Base-by-base conservation (phyloP, 768 basidiomycete species). In the Pleurotus platypus region DNA sequence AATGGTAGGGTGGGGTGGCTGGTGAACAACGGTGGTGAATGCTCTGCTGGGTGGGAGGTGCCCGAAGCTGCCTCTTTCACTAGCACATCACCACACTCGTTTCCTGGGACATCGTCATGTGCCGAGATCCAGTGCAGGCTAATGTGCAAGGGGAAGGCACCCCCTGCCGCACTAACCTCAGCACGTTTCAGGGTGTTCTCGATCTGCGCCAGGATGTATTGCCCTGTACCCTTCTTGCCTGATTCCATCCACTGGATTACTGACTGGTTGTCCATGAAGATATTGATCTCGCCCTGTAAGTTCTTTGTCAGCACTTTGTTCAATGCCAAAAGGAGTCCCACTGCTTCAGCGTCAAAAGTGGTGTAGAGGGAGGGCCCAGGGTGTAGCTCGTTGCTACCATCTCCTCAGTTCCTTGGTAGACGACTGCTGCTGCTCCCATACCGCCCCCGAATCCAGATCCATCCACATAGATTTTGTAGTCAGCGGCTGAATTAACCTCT, bases 101-200 rank as follows among this genome's bases (percentile, higher is more conserved):
- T 58, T 45, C 30, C 58, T 51, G 45, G 16, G 56, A 63, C 39
- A 1, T 62, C 62, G 4, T 56, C 62, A 57, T 69, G 70, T 3
- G 59, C 65, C 20, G 66, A 64, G 11, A 69, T 66, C 70, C 68
- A 69, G 16, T 46, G 18, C 9, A 67, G 24, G 2, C 4, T 48
- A 27, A 68, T 38, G 18, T 49, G 30, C 13, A 43, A 11, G n/a
- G 18, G 27, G 12, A 3, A n/a, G 58, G 18, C 11, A 4, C 22
- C 22, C 22, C 22, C 22, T 24, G 22, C 22, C 18, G 49, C 11
- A 1, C 6, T 55, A 57, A 16, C 4, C n/a, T 42, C 54, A 38
- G 3, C 37, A 24, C 0, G 48, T 13, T 16, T 40, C 24, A 27
- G 1, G 3, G 26, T 16, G 7, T 15, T 1, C 20, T 39, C 24